These are phyloP conservation scores for Fusarium concolor DNA, from an alignment of 2,329 filamentous ascomycete genomes.

Conservation along the genomic window DNA sequence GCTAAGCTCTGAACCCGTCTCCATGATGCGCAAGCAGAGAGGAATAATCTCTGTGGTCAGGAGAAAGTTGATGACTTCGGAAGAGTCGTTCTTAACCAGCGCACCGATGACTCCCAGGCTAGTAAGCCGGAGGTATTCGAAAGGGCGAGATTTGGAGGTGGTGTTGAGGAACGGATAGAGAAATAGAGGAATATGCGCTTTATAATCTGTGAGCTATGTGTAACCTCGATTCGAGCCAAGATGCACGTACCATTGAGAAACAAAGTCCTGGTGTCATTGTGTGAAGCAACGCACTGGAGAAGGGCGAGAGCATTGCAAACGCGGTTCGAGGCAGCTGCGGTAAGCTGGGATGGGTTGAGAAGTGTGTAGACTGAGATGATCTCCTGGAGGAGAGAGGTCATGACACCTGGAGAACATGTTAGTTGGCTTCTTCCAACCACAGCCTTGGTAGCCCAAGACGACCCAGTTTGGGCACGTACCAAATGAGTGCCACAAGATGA, in stretches of 20 bases:
- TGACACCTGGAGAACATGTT: slow-evolving; percentile 75
- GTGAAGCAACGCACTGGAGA: slow-evolving; percentile 95
- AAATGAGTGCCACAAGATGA: slow-evolving; percentile 98
- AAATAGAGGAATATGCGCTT: slow-evolving; percentile 97
- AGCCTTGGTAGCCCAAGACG: slow-evolving; percentile 7
- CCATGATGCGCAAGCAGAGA: slow-evolving; percentile 97
- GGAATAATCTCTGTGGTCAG: slow-evolving; percentile 99
- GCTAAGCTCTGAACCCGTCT: slow-evolving; percentile 96
- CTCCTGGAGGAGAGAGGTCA: slow-evolving; percentile 97
- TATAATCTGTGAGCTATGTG: slow-evolving; percentile 30
- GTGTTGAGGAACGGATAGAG: slow-evolving; percentile 99
- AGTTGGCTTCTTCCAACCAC: slow-evolving; percentile 29
- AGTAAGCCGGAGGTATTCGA: slow-evolving; percentile 95
- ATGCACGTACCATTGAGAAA: slow-evolving; percentile 84
- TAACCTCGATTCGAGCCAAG: background rate
- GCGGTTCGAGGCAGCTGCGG: slow-evolving; percentile 94
- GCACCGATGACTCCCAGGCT: slow-evolving; percentile 97
- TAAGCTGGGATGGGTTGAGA: slow-evolving; percentile 95
- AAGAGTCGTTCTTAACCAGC: slow-evolving; percentile 97
- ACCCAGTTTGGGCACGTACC: slow-evolving; percentile 67
- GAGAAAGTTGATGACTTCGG: slow-evolving; percentile 98
- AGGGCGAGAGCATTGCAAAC: slow-evolving; percentile 97
- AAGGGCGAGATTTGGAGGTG: slow-evolving; percentile 96
- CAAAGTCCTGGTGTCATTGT: slow-evolving; percentile 93
- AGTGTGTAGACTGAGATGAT: slow-evolving; percentile 99